A percentile compares a stretch with the other conserved stretches of the same genome.
These are phyloP conservation scores for Coemansia sp. DNA, from an alignment of 192 early-diverging fungal species.

Conservation along the genomic window DNA sequence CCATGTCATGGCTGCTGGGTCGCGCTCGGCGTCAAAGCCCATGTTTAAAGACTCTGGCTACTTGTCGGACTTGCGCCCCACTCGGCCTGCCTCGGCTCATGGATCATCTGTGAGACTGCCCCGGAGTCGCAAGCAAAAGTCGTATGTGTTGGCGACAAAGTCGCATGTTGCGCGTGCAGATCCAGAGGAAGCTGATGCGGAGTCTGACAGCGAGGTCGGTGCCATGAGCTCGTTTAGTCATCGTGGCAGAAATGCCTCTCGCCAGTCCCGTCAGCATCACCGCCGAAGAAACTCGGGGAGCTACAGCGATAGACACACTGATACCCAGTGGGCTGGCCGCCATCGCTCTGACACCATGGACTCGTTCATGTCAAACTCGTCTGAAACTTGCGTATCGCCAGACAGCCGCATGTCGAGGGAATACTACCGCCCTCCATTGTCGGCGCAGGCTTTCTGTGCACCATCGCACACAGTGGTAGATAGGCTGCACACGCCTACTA, in stretches of 20 bases:
- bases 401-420: slow-evolving; percentile 21
- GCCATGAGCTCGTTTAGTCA: not conserved
- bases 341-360: slow-evolving; percentile 35
- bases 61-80: not conserved
- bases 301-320: slow-evolving; percentile 6
- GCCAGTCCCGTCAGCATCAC: not conserved
- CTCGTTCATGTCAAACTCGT: slow-evolving; percentile 40
- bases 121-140: slow-evolving; percentile 7
- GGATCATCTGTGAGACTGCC: not conserved
- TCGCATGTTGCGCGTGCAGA: slow-evolving; percentile 1
- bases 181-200: slow-evolving; percentile 39
- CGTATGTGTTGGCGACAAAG: not conserved
- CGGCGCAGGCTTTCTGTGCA: not conserved
- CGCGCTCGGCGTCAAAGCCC: not conserved
- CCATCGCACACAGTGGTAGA: not conserved
- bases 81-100: slow-evolving; percentile 4
- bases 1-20: not conserved
- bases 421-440: slow-evolving; percentile 2
- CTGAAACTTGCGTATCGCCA: slow-evolving; percentile 45
- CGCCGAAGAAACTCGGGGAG: slow-evolving; percentile 15
- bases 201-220: slow-evolving; percentile 37
- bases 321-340: not conserved
- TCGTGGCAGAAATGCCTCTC: not conserved
- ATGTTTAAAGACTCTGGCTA: not conserved
- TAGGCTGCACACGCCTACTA: slow-evolving; percentile 8